phyloP scores from a whole-genome alignment of 2,329 filamentous ascomycete species.

The Stachybotrys echinatus region DNA sequence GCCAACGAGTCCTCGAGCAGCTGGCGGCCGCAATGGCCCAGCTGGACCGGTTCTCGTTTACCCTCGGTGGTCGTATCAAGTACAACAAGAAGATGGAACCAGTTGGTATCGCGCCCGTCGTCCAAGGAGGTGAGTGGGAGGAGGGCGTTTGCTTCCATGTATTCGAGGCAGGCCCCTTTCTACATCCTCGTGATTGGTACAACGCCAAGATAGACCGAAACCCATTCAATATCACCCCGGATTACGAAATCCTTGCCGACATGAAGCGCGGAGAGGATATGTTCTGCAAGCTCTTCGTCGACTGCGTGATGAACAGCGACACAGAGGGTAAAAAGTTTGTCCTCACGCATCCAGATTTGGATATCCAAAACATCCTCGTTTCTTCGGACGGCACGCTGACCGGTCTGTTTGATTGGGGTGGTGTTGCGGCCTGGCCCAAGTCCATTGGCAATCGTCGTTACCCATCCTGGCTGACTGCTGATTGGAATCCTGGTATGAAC shows the following conservation, averaged over 20 bases:
- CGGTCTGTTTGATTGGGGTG: slow-evolving; percentile 24
- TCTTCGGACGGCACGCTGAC: slow-evolving; percentile 17
- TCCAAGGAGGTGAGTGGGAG: not conserved
- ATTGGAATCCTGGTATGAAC: not conserved
- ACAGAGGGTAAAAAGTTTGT: slow-evolving; percentile 8
- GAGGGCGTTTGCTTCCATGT: not conserved
- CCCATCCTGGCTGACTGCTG: not conserved
- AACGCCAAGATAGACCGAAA: too few relatives aligned
- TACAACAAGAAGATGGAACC: not conserved
- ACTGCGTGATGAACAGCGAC: not conserved
- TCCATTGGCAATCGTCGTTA: slow-evolving; percentile 13
- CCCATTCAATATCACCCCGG: too few relatives aligned
- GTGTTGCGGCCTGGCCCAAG: slow-evolving; percentile 14
- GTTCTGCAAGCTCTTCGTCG: not conserved
- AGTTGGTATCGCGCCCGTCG: not conserved
- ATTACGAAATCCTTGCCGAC: too few relatives aligned
- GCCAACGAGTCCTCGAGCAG: not conserved
- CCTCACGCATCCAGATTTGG: slow-evolving; percentile 20
- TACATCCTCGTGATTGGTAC: too few relatives aligned
- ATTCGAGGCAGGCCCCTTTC: not conserved
- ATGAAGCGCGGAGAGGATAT: not conserved
- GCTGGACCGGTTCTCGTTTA: not conserved
- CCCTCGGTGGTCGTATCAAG: not conserved
- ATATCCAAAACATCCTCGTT: slow-evolving; percentile 24
- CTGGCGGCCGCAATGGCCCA: not conserved